Evolutionary conservation across 495 filamentous ascomycete species (phyloP).

Genomic region (Tuber umbilicatum): DNA sequence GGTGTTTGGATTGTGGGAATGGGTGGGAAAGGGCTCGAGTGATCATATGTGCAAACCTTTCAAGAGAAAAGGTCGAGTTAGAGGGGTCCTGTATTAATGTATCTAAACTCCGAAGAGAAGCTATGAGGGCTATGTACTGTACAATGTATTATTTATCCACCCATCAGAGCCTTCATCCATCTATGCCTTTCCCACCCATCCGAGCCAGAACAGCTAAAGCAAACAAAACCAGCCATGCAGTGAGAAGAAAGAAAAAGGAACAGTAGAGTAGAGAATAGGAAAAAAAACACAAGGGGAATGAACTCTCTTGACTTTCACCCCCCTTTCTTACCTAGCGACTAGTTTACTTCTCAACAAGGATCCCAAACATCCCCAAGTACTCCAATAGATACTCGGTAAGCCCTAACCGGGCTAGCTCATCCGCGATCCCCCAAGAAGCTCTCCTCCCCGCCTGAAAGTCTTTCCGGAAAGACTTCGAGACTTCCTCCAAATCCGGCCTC

Average conservation of each 20-base stretch:
- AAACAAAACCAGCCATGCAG: neutral
- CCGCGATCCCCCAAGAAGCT: slow-evolving; percentile 19
- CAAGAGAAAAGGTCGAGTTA: neutral
- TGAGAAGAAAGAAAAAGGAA: neutral
- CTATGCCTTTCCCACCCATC: neutral
- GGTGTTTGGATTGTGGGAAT: neutral
- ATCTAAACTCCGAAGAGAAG: neutral
- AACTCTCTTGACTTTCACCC: neutral
- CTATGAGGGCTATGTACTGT: neutral
- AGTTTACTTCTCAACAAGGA: neutral
- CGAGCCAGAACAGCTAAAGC: neutral
- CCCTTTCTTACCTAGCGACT: neutral
- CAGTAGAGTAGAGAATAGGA: neutral
- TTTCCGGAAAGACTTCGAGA: slow-evolving; percentile 3
- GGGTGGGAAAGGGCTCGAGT: neutral
- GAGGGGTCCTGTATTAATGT: neutral
- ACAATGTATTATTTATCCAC: neutral
- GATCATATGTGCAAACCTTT: neutral
- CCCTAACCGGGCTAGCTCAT: slow-evolving; percentile 23
- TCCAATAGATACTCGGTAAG: slow-evolving; percentile 22
- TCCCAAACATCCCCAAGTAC: slow-evolving; percentile 18
- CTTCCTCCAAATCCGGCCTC: slow-evolving; percentile 12
- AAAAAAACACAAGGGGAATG: neutral
- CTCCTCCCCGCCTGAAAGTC: slow-evolving; percentile 4
- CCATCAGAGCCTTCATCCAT: neutral